A percentile compares a stretch with the other conserved stretches of the same genome.
These are phyloP conservation scores for Lepidium campestre DNA, from an alignment of 441 rosid species.

Conservation along the genomic window DNA sequence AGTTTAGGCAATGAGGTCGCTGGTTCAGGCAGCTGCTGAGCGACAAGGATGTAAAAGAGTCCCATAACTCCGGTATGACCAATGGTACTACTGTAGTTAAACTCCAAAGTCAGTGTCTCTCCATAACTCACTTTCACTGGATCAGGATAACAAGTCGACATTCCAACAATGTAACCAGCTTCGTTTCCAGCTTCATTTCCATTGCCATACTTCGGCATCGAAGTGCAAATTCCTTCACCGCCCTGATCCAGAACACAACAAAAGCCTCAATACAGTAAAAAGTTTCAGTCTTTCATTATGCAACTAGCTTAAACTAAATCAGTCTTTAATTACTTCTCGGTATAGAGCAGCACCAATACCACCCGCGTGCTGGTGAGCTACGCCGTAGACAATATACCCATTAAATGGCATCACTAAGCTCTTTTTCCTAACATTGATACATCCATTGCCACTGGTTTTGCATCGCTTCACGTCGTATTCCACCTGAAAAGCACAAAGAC, in stretches of 20 bases:
- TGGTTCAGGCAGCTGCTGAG: conserved; percentile 40
- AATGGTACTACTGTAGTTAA: conserved; percentile 45
- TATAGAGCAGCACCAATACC: conserved; percentile 64
- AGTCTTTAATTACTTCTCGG: conserved; percentile 48
- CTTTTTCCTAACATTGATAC: conserved; percentile 47
- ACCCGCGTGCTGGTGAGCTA: conserved; percentile 75
- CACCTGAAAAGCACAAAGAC: conserved; percentile 34
- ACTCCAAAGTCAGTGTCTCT: conserved; percentile 58
- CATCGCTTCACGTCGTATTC: conserved; percentile 66
- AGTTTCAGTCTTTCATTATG: background rate
- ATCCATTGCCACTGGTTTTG: conserved; percentile 20
- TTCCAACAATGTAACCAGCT: conserved; percentile 82
- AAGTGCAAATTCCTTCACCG: conserved; percentile 55
- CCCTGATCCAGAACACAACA: conserved; percentile 33
- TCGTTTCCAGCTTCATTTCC: conserved; percentile 83
- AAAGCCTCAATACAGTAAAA: background rate
- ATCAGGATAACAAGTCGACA: conserved; percentile 79
- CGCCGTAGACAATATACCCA: conserved; percentile 77
- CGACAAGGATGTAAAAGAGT: conserved; percentile 63
- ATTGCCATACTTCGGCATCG: conserved; percentile 54
- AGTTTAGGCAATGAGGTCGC: conserved; percentile 7
- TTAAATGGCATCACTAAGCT: conserved; percentile 53
- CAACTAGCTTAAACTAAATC: background rate
- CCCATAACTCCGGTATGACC: conserved; percentile 84
- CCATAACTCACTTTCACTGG: conserved; percentile 50